Evolutionary conservation across 495 filamentous ascomycete genomes (phyloP).

Genomic region (Margaritispora aquatica): DNA sequence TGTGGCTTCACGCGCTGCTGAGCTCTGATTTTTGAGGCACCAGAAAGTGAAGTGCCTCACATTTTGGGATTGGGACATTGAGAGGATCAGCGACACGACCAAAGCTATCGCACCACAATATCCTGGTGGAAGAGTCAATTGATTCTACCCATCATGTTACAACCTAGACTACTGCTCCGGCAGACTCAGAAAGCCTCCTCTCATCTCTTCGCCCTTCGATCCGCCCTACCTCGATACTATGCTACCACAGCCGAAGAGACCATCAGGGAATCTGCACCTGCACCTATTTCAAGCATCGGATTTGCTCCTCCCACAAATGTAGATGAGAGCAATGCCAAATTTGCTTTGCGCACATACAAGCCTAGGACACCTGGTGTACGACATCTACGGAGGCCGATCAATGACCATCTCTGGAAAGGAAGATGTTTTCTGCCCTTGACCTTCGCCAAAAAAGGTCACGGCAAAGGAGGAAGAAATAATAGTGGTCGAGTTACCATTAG

Average conservation of each 20-base stretch:
- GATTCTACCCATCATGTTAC: constrained; percentile 45
- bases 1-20: background rate
- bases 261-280: constrained; percentile 7
- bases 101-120: background rate
- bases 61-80: background rate
- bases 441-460: constrained; percentile 82
- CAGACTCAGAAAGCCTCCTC: constrained; percentile 36
- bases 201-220: constrained; percentile 38
- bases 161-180: constrained; percentile 54
- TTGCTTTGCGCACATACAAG: constrained; percentile 76
- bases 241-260: constrained; percentile 42
- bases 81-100: background rate
- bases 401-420: constrained; percentile 95
- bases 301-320: constrained; percentile 22
- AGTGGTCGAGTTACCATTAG: constrained; percentile 77
- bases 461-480: constrained; percentile 88
- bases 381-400: constrained; percentile 84
- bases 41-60: background rate
- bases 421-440: constrained; percentile 78
- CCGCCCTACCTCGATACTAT: constrained; percentile 42
- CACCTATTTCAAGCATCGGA: constrained; percentile 28
- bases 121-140: constrained; percentile 19
- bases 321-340: constrained; percentile 18
- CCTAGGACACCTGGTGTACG: constrained; percentile 90
- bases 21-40: background rate